Base-by-base conservation (phyloP, 129 eudicot genomes). In the Solidago caesia region DNA sequence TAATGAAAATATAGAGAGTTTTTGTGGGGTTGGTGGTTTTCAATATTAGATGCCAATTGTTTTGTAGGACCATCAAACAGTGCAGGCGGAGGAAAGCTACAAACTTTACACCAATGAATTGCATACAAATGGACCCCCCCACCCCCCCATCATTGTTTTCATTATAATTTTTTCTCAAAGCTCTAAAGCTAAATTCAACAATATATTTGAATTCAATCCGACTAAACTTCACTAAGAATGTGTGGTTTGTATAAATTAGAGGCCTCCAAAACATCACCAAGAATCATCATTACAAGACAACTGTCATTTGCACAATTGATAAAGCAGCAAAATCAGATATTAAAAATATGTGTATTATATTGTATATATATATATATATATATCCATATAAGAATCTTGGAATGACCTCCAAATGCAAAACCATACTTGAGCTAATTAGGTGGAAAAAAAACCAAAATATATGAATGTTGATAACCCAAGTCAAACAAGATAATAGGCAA, bases 21-120 rank as follows among this genome's bases (percentile, higher is more conserved):
- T 29, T 59, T 64, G 67, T 63, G 51, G 77, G 73, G 77, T 64
- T 79, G 82, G 82, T 71, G 59, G 41, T 6, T 51, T 63, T 46
- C 10, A 61, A 70, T 62, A 52, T 65, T 39, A 49, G 15, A 75
- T 75, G 79, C 73, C 74, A 76, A 56, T 51, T 73, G 77, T 71
- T 63, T 64, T 77, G 82, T 79, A 71, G 82, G 82, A 46, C 77
- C 82, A 78, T 26, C 14, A 52, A 64, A 53, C 49, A 64, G 77
- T 79, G 58, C 48, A 71, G 73, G 44, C 72, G 56, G 55, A 71
- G 76, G 77, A 79, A 71, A 79, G 68, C 73, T 52, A 71, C 82
- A 79, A 56, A 73, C 77, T 79, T 79, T 71, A 79, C 77, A 79
- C 82, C 82, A 64, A 64, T 72, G 59, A 77, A 74, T 29, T 64